Conservation (phyloP, 2,329 filamentous ascomycete species). For the Colletotrichum chrysophilum region DNA sequence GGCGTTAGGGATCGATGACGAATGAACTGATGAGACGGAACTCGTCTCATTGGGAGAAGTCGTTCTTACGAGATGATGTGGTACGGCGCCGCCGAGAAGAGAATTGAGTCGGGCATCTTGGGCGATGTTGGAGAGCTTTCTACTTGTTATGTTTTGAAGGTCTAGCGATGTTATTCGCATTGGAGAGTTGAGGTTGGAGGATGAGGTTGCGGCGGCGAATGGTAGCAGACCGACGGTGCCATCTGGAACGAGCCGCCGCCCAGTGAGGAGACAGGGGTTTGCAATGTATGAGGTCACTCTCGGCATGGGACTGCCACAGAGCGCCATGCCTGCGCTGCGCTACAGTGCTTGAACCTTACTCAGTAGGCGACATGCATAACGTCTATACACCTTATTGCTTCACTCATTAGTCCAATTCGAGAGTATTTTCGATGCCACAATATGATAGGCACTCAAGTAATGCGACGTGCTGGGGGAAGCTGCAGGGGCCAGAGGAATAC, state of each 20-base stretch:
- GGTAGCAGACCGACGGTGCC: background rate
- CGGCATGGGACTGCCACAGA: background rate
- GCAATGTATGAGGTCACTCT: constrained; percentile 22
- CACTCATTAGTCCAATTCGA: background rate
- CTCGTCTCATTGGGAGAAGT: background rate
- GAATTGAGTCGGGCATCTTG: constrained; percentile 54
- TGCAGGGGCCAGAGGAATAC: background rate
- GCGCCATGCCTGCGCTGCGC: background rate
- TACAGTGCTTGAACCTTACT: background rate
- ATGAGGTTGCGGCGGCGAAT: background rate
- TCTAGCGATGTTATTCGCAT: background rate
- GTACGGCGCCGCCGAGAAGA: constrained; percentile 73
- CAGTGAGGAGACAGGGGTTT: constrained; percentile 10
- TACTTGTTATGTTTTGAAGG: background rate
- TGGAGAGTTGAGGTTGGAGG: background rate
- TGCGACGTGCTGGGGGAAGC: background rate
- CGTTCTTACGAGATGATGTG: constrained; percentile 72
- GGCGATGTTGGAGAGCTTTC: background rate
- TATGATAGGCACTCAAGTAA: background rate
- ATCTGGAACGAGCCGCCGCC: background rate
- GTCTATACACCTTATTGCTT: background rate
- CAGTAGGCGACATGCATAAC: background rate
- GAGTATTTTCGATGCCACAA: rapidly evolving
- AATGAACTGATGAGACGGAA: background rate
- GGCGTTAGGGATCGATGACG: constrained; percentile 4